Evolutionary conservation across 192 early-diverging fungal species (phyloP), one percentile per base, ranked within the genome.

Genomic region (Coemansia sp.): DNA sequence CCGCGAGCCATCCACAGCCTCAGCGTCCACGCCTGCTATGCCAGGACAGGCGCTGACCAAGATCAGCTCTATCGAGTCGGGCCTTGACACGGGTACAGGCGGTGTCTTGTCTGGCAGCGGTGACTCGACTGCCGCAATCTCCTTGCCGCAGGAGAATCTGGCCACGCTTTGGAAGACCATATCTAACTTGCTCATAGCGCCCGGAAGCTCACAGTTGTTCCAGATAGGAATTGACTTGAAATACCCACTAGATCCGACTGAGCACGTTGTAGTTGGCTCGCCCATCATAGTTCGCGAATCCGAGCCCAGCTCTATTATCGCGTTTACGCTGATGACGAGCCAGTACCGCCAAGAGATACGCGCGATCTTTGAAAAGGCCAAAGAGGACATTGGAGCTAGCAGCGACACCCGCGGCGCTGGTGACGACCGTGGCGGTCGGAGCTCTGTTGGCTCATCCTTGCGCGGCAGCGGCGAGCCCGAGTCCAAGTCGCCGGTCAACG

Each of bases 271-370:
- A 59, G 83, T 87, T 9, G 92, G 92, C 51, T 95, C 94, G 2
- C 84, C 83, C 18, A 87, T 97, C 39, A 88, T 97, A 45, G 88
- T 96, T 9, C 86, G 93, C 48, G 95, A 98, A 69, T 87, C 92
- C 59, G 94, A 98, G 67, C 95, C 94, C 2, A 93, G 92, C 67
- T 93, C 94, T 0, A 95, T 98, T 60, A 94, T 98, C 60, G 91
- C 96, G 3, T 90, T 92, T 71, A 90, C 96, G 0, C 77, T 98
- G 34, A 85, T 88, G 77, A 90, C 73, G 35, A 69, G 67, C 50
- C 66, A 78, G 66, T 84, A 75, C 59, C 74, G 63, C 43, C 51
- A 60, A 40, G 63, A 55, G 65, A 58, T 82, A 37, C 74, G 71
- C 36, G 20, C 48, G 10, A 69, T 81, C 28, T 76, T 75, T 50